Base-by-base conservation (phyloP, 768 basidiomycete genomes). In the Mycena olivaceomarginata region DNA sequence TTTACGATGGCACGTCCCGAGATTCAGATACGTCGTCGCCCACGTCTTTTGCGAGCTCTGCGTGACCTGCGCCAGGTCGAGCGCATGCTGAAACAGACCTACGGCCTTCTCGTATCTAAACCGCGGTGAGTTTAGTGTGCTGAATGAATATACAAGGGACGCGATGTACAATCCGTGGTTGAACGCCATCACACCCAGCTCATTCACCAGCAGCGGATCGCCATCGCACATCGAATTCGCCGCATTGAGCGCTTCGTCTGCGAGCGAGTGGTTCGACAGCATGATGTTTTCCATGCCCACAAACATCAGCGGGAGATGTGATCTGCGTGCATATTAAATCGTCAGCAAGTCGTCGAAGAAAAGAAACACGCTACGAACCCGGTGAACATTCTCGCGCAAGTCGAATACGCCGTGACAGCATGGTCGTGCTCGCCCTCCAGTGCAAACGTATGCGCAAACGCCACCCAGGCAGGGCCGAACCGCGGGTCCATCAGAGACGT, bases 261-360 rank as follows among this genome's bases (percentile, higher is more conserved):
- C 98, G 60, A 97, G 89, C 31, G 85, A 83, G 78, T 92, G 90
- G 77, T 99, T 97, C 40, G 94, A 95, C 9, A 99, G 89, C 82
- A 94, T 94, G 48, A 99, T 96, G 80, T 99, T 96, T 85, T 99
- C 98, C 98, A 99, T 99, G 8, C 98, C 98, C 62, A 99, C 96
- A 82, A 97, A 99, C 86, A 98, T 92, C 59, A 98, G 88, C 1
- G 98, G 98, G 5, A 99, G 87, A 86, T 99, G 98, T 4, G 97
- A 97, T n/a, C 98, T 98, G 81, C 31, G 31, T 31, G 31, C 25
- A 22, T 7, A 31, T 20, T 11, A 25, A 25, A 15, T 41, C 12
- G 56, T 62, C 25, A 67, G 39, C 31, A 31, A 18, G n/a, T 37
- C 60, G 25, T 45, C 31, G 25, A 40, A 68, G 46, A 51, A 43